These are phyloP conservation scores for Punica granatum DNA, from an alignment of 345 rosid species.

Conservation along the genomic window DNA sequence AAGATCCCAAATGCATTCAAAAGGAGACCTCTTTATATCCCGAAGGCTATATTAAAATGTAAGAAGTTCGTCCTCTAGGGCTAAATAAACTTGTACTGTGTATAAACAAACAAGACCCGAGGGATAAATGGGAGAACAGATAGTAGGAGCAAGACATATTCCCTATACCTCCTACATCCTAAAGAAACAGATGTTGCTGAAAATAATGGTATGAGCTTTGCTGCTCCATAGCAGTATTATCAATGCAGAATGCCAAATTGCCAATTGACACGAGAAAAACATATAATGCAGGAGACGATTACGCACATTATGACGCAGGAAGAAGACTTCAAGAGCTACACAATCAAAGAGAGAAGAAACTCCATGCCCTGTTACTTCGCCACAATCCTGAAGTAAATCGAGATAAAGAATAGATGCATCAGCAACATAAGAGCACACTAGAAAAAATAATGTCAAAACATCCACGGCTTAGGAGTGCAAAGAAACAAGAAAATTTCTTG, in stretches of 20 bases:
- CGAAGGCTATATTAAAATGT: not conserved
- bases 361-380: conserved; percentile 49
- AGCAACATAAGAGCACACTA: not conserved
- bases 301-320: conserved; percentile 74
- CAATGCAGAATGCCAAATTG: not conserved
- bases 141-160: not conserved
- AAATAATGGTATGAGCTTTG: not conserved
- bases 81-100: not conserved
- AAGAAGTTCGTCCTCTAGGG: not conserved
- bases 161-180: not conserved
- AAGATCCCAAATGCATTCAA: not conserved
- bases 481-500: not conserved
- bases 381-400: conserved; percentile 44
- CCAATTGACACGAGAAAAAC: not conserved
- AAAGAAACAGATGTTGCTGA: not conserved
- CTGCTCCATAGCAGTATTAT: not conserved
- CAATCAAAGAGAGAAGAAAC: conserved; percentile 50
- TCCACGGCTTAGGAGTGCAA: not conserved
- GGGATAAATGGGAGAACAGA: not conserved
- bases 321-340: conserved; percentile 62
- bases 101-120: not conserved
- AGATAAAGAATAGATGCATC: not conserved
- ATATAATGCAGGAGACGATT: conserved; percentile 13
- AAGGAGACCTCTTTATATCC: not conserved
- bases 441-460: not conserved